Conservation (phyloP, 805 yeast genomes). For the Saturnispora besseyi region DNA sequence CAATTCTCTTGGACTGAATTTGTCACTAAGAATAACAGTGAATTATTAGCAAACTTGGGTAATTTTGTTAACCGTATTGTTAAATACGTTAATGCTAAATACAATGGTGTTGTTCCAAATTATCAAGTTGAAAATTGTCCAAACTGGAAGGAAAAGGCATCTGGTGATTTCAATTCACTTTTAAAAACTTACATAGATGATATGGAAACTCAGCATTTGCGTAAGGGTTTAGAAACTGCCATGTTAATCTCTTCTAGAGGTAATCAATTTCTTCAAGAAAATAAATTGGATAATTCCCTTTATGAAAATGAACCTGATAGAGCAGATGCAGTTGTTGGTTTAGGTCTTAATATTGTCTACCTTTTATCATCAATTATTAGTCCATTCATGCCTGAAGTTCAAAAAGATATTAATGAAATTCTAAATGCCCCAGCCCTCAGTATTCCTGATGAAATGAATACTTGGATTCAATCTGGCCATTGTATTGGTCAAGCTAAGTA, state of each 20-base stretch:
- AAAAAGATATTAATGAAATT: slow-evolving; percentile 61
- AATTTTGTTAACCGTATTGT: slow-evolving; percentile 91
- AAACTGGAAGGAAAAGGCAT: slow-evolving; percentile 35
- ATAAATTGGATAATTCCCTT: slow-evolving; percentile 83
- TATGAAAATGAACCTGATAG: slow-evolving; percentile 66
- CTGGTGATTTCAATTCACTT: slow-evolving; percentile 51
- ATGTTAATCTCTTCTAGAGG: slow-evolving; percentile 91
- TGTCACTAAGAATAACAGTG: slow-evolving; percentile 87
- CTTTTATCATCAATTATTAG: slow-evolving; percentile 70
- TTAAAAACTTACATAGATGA: slow-evolving; percentile 54
- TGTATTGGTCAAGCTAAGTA: slow-evolving; percentile 86
- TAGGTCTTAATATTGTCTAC: slow-evolving; percentile 82
- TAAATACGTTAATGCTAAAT: slow-evolving; percentile 83
- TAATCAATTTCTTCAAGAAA: slow-evolving; percentile 91
- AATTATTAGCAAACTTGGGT: slow-evolving; percentile 91
- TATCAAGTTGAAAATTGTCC: slow-evolving; percentile 42
- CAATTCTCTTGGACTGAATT: slow-evolving; percentile 97
- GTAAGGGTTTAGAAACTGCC: slow-evolving; percentile 85
- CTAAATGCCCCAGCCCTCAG: slow-evolving; percentile 73
- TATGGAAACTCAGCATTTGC: slow-evolving; percentile 71
- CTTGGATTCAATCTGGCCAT: slow-evolving; percentile 70
- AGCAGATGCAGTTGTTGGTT: slow-evolving; percentile 87
- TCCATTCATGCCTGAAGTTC: slow-evolving; percentile 88
- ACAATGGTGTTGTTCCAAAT: slow-evolving; percentile 80
- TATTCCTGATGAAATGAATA: slow-evolving; percentile 67